Conservation (phyloP, 1,284 basidiomycete genomes). For the Trichosporon faecale region DNA sequence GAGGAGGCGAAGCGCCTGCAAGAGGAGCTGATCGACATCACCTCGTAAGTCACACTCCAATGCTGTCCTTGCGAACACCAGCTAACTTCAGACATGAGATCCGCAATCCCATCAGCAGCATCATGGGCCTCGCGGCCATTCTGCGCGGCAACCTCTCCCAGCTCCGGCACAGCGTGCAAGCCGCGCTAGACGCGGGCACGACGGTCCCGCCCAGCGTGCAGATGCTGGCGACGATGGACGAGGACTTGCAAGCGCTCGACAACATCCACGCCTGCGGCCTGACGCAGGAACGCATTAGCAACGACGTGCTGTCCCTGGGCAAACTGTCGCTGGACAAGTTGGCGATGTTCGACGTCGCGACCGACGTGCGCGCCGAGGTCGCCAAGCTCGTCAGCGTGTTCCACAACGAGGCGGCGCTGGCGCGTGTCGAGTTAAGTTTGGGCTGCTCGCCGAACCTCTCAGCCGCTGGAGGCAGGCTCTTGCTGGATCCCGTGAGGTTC, state of each 20-base stretch:
- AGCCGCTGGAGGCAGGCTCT: conserved; percentile 23
- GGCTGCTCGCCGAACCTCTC: conserved; percentile 21
- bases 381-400: conserved; percentile 49
- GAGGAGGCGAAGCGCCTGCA: conserved; percentile 46
- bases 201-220: conserved; percentile 28
- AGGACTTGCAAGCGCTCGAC: conserved; percentile 50
- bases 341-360: conserved; percentile 48
- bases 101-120: conserved; percentile 26
- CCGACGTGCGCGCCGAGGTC: conserved; percentile 42
- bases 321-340: conserved; percentile 52
- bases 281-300: conserved; percentile 53
- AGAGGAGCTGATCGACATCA: conserved; percentile 49
- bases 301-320: conserved; percentile 54
- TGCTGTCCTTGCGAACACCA: too few species aligned
- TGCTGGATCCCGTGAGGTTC: conserved; percentile 46
- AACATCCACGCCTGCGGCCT: conserved; percentile 51
- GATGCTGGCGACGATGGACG: conserved; percentile 47
- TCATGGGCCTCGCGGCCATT: not conserved
- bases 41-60: conserved; percentile 24
- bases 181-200: not conserved
- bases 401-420: conserved; percentile 52
- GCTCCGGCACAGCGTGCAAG: not conserved
- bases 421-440: conserved; percentile 36
- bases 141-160: not conserved
- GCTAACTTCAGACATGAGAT: conserved; percentile 36